Evolutionary conservation across 2,329 filamentous ascomycete genomes (phyloP).

Genomic region (Grosmannia penicillata): DNA sequence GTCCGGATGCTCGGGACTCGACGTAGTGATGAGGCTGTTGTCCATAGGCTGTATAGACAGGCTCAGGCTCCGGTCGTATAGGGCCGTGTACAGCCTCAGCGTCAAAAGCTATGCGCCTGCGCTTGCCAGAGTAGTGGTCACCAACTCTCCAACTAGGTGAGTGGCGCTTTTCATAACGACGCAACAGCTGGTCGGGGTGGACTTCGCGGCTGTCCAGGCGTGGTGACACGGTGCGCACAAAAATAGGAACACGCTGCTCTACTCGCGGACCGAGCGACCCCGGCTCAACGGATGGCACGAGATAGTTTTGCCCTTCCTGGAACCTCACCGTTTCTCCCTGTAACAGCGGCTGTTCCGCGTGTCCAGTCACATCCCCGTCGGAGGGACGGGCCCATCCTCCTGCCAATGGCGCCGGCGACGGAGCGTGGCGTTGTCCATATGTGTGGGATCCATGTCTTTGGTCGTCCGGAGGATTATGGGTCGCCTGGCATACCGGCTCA

Average conservation of each 20-base stretch:
- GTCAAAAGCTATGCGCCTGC: slow-evolving; percentile 1
- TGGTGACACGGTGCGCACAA: slow-evolving; percentile 10
- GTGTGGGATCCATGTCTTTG: too few species aligned
- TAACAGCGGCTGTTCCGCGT: background rate
- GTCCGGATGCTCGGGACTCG: too few species aligned
- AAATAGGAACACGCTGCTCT: slow-evolving; percentile 5
- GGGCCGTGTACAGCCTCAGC: background rate
- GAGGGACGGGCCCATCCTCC: too few species aligned
- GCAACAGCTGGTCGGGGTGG: background rate
- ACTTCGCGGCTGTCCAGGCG: background rate
- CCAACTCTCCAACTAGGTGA: slow-evolving; percentile 3
- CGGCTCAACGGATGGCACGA: slow-evolving; percentile 32
- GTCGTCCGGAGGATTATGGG: too few species aligned
- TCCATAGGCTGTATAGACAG: background rate
- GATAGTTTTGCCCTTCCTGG: slow-evolving; percentile 22
- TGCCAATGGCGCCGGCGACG: too few species aligned
- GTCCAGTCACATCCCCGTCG: too few species aligned
- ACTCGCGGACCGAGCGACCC: slow-evolving; percentile 18
- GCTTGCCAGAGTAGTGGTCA: background rate
- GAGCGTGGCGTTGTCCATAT: too few species aligned
- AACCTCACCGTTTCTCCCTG: slow-evolving; percentile 5
- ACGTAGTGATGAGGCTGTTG: too few species aligned
- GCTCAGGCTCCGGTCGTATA: background rate
- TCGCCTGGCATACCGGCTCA: too few species aligned
- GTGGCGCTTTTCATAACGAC: background rate